Evolutionary conservation across 2,329 filamentous ascomycete species (phyloP).

Genomic region (Fusarium phyllophilum): DNA sequence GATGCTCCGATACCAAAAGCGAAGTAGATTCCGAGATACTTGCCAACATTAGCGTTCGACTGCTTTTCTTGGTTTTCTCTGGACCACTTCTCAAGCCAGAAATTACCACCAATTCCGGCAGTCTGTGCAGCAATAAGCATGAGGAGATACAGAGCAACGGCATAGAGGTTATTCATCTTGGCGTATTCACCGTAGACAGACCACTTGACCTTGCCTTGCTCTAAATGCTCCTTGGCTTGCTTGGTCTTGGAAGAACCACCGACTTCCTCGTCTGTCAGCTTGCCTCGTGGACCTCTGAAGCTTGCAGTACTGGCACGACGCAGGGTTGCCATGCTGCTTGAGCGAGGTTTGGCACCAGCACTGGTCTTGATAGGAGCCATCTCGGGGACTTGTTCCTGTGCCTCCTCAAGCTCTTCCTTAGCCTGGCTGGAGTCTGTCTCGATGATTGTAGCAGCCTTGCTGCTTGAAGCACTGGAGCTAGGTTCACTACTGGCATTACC

Average conservation of each 20-base stretch:
- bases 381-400: slow-evolving; percentile 79
- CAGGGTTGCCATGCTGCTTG: slow-evolving; percentile 80
- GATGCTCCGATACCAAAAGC: slow-evolving; percentile 91
- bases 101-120: slow-evolving; percentile 81
- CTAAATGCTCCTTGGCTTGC: slow-evolving; percentile 86
- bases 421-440: slow-evolving; percentile 63
- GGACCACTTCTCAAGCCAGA: slow-evolving; percentile 96
- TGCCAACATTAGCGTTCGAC: slow-evolving; percentile 80
- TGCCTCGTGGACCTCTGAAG: slow-evolving; percentile 86
- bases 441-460: slow-evolving; percentile 68
- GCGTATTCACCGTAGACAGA: slow-evolving; percentile 91
- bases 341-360: slow-evolving; percentile 63
- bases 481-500: slow-evolving; percentile 51
- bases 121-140: slow-evolving; percentile 84
- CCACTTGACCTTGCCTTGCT: slow-evolving; percentile 99
- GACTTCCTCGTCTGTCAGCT: slow-evolving; percentile 85
- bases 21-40: slow-evolving; percentile 96
- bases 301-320: slow-evolving; percentile 92
- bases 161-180: slow-evolving; percentile 88
- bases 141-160: slow-evolving; percentile 82
- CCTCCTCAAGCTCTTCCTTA: slow-evolving; percentile 77
- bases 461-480: slow-evolving; percentile 58
- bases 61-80: slow-evolving; percentile 77
- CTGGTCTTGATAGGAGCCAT: slow-evolving; percentile 77
- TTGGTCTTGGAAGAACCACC: slow-evolving; percentile 77